These are phyloP conservation scores for Phytophthora kernoviae DNA, from an alignment of 352 stramenopile genomes.

Conservation along the genomic window DNA sequence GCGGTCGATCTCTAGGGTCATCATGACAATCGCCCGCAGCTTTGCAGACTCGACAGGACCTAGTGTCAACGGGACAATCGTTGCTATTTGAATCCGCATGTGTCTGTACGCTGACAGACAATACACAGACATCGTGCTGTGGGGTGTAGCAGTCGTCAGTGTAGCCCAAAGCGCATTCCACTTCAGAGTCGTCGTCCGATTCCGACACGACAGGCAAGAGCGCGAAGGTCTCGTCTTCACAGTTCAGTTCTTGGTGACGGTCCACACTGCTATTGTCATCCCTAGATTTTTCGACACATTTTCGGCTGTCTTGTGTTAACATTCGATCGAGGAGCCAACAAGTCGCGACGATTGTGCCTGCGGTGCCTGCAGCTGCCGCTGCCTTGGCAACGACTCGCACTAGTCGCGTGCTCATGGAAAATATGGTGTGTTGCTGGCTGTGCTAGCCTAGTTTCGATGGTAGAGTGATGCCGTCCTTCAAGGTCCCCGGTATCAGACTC, in stretches of 20 bases:
- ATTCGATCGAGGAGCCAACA: conserved; percentile 33
- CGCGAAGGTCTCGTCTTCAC: conserved; percentile 17
- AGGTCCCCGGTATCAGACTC: not conserved
- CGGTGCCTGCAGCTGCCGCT: conserved; percentile 27
- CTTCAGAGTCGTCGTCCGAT: conserved; percentile 19
- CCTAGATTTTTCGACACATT: conserved; percentile 8
- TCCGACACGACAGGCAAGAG: conserved; percentile 28
- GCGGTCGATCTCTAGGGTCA: not conserved
- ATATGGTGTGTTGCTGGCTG: conserved; percentile 14
- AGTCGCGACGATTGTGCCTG: conserved; percentile 17
- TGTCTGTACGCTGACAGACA: conserved; percentile 30
- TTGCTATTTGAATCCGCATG: conserved; percentile 23
- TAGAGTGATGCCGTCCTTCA: not conserved
- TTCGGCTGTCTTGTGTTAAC: conserved; percentile 3
- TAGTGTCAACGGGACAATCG: conserved; percentile 7
- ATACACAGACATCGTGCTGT: conserved; percentile 32
- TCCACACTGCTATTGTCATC: not conserved
- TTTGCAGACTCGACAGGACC: conserved; percentile 29
- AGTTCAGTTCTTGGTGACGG: not conserved
- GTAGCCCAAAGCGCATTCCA: conserved; percentile 17
- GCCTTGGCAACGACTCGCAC: conserved; percentile 18
- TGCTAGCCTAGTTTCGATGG: conserved; percentile 15
- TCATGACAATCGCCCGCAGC: conserved; percentile 4
- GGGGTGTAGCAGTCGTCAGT: conserved; percentile 29
- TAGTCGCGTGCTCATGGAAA: conserved; percentile 31